Evolutionary conservation across 2,329 filamentous ascomycete species (phyloP), one percentile per base, ranked within the genome.

Genomic region (Lojkania enalia): DNA sequence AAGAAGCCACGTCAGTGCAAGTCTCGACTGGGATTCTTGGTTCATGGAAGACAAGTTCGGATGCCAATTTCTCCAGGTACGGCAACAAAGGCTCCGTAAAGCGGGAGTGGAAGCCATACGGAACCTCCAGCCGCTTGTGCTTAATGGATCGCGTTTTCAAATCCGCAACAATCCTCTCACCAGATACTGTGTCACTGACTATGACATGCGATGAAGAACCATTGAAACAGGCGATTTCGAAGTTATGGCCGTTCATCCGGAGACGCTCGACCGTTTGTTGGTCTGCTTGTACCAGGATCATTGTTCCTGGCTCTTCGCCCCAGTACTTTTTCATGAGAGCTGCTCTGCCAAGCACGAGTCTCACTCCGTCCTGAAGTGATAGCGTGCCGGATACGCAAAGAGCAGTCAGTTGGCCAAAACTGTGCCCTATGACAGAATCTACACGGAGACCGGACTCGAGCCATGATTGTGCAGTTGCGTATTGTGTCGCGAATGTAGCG

Each of bases 391-490:
- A 61, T 0, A 74, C 51, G 12, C 56, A 59, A 2, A 73, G 46
- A 1, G 69, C 71, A 0, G 70, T 68, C 1, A 74, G 44, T 42
- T 74, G 56, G 4, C 71, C 71, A 31, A 74, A 65, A 40, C 68
- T 72, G 44, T 75, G 72, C 0, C 72, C 72, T 5, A 66, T 31
- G 2, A 62, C 20, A 3, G 51, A 44, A n/a, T 12, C 42, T 9
- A 51, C 37, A 11, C 40, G 41, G 0, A 61, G 21, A 2, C 54
- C 58, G 18, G 42, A 52, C 0, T 55, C 51, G 1, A 64, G 58
- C 63, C 64, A 67, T 3, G 50, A 39, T 20, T 46, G 55, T 1
- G 66, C 66, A 1, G 55, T 48, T 11, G 56, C 42, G 41, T 64
- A 67, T 44, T 72, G 64, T 2, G 69, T 7, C 2, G 64, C 51